Conservation (phyloP, 345 rosid species). For the Eucalyptus pauciflora region DNA sequence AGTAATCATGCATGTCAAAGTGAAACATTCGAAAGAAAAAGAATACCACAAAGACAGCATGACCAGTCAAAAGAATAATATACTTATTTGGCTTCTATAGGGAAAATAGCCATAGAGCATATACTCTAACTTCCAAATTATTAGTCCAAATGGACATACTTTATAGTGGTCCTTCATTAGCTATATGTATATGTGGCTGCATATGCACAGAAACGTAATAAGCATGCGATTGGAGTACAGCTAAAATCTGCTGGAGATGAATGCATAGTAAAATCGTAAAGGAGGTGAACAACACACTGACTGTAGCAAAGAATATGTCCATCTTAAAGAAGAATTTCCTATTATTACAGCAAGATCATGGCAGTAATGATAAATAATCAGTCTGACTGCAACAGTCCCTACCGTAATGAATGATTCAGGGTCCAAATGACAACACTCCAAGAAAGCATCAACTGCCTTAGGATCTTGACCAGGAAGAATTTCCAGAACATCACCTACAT, state of each 20-base stretch:
- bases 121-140: background rate
- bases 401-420: conserved; percentile 73
- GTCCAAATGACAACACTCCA: conserved; percentile 62
- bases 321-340: background rate
- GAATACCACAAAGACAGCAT: background rate
- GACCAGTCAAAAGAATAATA: background rate
- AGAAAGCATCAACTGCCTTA: conserved; percentile 57
- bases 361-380: background rate
- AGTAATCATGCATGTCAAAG: background rate
- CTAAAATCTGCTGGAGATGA: background rate
- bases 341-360: background rate
- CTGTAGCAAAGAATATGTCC: background rate
- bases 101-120: background rate
- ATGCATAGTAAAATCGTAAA: background rate
- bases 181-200: background rate
- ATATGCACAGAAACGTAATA: background rate
- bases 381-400: conserved; percentile 1
- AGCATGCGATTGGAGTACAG: background rate
- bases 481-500: conserved; percentile 87
- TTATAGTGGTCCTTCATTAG: background rate
- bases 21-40: background rate
- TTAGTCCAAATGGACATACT: background rate
- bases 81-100: background rate
- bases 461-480: conserved; percentile 70
- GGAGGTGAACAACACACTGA: background rate